phyloP scores from a whole-genome alignment of 1,139 yeast species.

The Geotrichum macrosporum region DNA sequence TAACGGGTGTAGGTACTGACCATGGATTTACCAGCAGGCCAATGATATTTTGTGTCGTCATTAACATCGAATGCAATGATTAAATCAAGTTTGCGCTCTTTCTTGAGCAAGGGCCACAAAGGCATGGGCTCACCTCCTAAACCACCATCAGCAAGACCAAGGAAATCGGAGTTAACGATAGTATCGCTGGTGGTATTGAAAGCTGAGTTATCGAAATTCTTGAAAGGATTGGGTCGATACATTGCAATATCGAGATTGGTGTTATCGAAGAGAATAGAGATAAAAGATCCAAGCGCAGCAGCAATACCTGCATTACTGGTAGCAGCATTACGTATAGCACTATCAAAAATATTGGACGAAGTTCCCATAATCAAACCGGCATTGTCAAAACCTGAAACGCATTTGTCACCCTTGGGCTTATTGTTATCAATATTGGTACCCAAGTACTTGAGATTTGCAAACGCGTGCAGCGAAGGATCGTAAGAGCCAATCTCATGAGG shows the following conservation, averaged over 20 bases:
- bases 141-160: slow-evolving; percentile 81
- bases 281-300: slow-evolving; percentile 20
- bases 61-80: slow-evolving; percentile 82
- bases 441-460: slow-evolving; percentile 63
- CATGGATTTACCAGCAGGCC: slow-evolving; percentile 63
- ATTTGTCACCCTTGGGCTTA: slow-evolving; percentile 35
- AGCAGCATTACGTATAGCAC: slow-evolving; percentile 37
- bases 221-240: slow-evolving; percentile 70
- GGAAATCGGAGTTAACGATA: slow-evolving; percentile 42
- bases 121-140: slow-evolving; percentile 81
- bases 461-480: slow-evolving; percentile 71
- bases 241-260: slow-evolving; percentile 58
- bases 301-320: slow-evolving; percentile 18
- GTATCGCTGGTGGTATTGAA: slow-evolving; percentile 7
- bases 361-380: slow-evolving; percentile 71
- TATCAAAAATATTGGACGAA: slow-evolving; percentile 66
- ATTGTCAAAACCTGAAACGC: slow-evolving; percentile 61
- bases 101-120: slow-evolving; percentile 68
- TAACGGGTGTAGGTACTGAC: slow-evolving; percentile 64
- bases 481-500: slow-evolving; percentile 87
- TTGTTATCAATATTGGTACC: slow-evolving; percentile 69
- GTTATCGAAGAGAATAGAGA: slow-evolving; percentile 12
- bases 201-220: slow-evolving; percentile 22
- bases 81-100: slow-evolving; percentile 64
- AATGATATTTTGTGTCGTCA: slow-evolving; percentile 61